These are phyloP conservation scores for Cordyceps fumosorosea DNA, from an alignment of 2,329 filamentous ascomycete genomes.

Conservation along the genomic window DNA sequence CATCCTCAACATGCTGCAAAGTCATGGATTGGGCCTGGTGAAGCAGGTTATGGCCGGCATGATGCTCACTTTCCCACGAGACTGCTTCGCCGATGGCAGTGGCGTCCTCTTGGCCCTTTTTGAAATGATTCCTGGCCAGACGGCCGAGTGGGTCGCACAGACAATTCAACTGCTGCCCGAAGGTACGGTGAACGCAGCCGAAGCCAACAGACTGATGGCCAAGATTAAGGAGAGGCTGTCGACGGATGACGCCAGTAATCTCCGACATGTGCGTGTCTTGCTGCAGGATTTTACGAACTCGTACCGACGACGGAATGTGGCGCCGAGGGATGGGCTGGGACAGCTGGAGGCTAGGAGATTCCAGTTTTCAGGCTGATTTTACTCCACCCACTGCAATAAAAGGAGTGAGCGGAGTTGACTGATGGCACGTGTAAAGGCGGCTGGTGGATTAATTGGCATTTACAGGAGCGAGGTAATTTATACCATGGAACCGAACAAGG, in stretches of 20 bases:
- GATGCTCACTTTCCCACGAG: slow-evolving; percentile 97
- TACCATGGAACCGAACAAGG: slow-evolving; percentile 5
- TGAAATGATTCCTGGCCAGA: slow-evolving; percentile 74
- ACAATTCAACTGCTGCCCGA: slow-evolving; percentile 79
- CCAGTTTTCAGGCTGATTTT: slow-evolving; percentile 54
- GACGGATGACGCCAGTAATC: slow-evolving; percentile 50
- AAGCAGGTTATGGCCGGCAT: slow-evolving; percentile 92
- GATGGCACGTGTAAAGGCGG: slow-evolving; percentile 13
- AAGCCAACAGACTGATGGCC: slow-evolving; percentile 72
- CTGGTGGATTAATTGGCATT: slow-evolving; percentile 16
- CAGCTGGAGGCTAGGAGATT: slow-evolving; percentile 82
- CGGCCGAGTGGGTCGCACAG: slow-evolving; percentile 72
- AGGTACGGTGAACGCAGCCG: slow-evolving; percentile 71
- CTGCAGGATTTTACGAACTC: slow-evolving; percentile 96
- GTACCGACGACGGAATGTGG: slow-evolving; percentile 88
- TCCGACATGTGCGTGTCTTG: slow-evolving; percentile 73
- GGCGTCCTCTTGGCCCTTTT: slow-evolving; percentile 88
- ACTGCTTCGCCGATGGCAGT: slow-evolving; percentile 91
- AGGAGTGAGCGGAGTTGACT: slow-evolving; percentile 7
- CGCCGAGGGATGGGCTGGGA: slow-evolving; percentile 86
- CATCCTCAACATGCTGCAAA: slow-evolving; percentile 64
- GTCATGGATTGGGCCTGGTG: slow-evolving; percentile 70
- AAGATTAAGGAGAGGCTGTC: slow-evolving; percentile 75
- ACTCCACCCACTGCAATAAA: not conserved
- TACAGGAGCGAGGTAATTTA: slow-evolving; percentile 12